These are phyloP conservation scores for Aspergillus neotritici DNA, from an alignment of 2,329 filamentous ascomycete genomes.

Conservation along the genomic window DNA sequence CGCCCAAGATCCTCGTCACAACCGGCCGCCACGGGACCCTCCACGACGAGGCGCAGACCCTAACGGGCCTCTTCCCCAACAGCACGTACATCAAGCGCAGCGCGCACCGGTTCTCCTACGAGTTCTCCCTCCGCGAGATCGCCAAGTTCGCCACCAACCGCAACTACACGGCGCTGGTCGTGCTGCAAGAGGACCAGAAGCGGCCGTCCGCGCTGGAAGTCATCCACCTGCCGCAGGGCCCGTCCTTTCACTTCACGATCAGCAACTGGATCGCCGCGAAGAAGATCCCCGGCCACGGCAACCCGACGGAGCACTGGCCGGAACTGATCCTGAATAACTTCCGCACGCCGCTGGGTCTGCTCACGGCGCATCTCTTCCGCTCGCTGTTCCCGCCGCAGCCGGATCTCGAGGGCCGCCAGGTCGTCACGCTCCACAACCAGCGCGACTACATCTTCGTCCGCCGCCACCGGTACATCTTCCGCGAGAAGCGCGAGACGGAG, in stretches of 20 bases:
- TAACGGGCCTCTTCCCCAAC: constrained; percentile 78
- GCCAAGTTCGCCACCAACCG: constrained; percentile 75
- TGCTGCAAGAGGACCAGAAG: constrained; percentile 87
- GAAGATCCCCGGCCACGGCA: constrained; percentile 82
- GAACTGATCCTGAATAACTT: constrained; percentile 93
- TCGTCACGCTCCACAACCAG: constrained; percentile 90
- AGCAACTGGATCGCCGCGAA: constrained; percentile 86
- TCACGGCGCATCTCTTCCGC: constrained; percentile 80
- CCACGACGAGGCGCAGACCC: constrained; percentile 71
- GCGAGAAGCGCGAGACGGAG: constrained; percentile 79
- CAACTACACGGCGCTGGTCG: constrained; percentile 74
- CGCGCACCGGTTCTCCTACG: constrained; percentile 75
- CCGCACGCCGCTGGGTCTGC: constrained; percentile 80
- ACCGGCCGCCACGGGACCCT: constrained; percentile 84
- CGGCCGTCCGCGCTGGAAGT: constrained; percentile 75
- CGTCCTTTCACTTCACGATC: constrained; percentile 88
- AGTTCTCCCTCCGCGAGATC: constrained; percentile 90
- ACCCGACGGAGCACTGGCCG: constrained; percentile 82
- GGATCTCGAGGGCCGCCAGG: constrained; percentile 78
- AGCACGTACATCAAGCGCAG: constrained; percentile 77
- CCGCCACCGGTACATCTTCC: constrained; percentile 84
- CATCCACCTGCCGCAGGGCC: constrained; percentile 74
- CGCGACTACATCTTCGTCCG: constrained; percentile 94
- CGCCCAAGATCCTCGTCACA: constrained; percentile 85
- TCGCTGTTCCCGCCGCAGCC: constrained; percentile 73